Evolutionary conservation across 805 yeast genomes (phyloP), one percentile per base, ranked within the genome.

Genomic region (Nematodospora valgi): DNA sequence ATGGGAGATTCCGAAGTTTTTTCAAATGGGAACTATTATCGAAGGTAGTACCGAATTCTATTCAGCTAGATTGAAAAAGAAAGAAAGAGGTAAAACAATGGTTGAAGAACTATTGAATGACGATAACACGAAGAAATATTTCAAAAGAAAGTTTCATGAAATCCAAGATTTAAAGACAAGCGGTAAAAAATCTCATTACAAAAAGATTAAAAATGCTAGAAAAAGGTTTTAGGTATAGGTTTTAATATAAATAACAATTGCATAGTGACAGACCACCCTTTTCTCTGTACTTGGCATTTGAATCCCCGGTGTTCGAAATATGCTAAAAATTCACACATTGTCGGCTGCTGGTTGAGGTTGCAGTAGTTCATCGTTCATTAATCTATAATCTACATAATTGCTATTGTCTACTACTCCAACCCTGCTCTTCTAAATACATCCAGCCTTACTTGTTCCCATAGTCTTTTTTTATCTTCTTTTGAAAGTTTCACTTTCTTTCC

Each of bases 21-120:
- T 93, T 56, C 93, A 91, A 39, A 75, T 85, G 48, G 98, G 98
- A 11, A 88, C 96, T 0, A 76, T 93, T 23, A 60, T 89, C 17
- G 93, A 84, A 48, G 91, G 88, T 27, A 78, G 81, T 44, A 71
- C 86, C 2, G 97, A 91, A 54, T 86, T 72, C 58, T 86, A 70
- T 62, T 75, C 80, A 24, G 64, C 78, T 4, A 70, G 94, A 43
- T 48, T 91, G 44, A 71, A 77, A 35, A 76, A 78, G 45, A 83
- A 76, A 50, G 80, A 84, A 47, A 76, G 95, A 47, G 87, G 88
- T 40, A 69, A 69, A 39, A 84, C 91, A 1, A 70, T 93, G 47
- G 80, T 89, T 25, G 93, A 85, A 40, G 94, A 89, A 56, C 69
- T 93, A 27, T 66, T 93, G 64, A 74, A 81, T 37, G 95, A 87